These are phyloP conservation scores for Exophiala xenobiotica DNA, from an alignment of 2,329 filamentous ascomycete genomes.

Conservation along the genomic window DNA sequence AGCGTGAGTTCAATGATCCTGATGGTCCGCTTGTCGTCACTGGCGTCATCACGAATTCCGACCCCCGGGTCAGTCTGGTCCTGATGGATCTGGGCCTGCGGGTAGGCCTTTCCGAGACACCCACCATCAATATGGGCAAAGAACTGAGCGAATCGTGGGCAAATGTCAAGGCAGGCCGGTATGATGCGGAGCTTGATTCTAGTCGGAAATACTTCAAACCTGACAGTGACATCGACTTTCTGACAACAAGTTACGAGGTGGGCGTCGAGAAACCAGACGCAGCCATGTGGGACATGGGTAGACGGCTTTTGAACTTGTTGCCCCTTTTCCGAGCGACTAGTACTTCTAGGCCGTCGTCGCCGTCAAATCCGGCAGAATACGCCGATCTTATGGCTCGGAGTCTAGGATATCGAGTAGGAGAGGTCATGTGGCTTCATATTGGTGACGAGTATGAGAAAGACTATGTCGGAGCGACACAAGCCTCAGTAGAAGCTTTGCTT, in stretches of 20 bases:
- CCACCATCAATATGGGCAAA: conserved; percentile 31
- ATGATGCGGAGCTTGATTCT: not conserved
- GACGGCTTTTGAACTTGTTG: conserved; percentile 6
- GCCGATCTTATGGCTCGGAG: not conserved
- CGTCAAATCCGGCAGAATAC: conserved; percentile 15
- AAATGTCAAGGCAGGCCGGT: conserved; percentile 7
- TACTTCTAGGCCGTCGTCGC: conserved; percentile 2
- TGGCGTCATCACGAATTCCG: conserved; percentile 48
- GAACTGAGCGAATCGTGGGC: not conserved
- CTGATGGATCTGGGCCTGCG: conserved; percentile 41
- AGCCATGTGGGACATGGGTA: conserved; percentile 42
- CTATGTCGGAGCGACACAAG: conserved; percentile 38
- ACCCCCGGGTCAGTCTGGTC: conserved; percentile 44
- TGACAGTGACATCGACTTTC: conserved; percentile 42
- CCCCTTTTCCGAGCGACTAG: conserved; percentile 7
- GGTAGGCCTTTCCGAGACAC: conserved; percentile 37
- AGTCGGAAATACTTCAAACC: conserved; percentile 12
- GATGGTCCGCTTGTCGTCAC: conserved; percentile 38
- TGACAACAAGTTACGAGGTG: conserved; percentile 49
- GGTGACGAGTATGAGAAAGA: conserved; percentile 47
- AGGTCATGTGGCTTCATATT: conserved; percentile 39
- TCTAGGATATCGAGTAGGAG: not conserved
- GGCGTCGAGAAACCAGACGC: conserved; percentile 45
- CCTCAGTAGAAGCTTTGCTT: conserved; percentile 41
- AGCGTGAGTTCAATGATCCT: conserved; percentile 8